Percentiles rank a stretch among this genome's conserved stretches.
Evolutionary conservation across 2,329 filamentous ascomycete species (phyloP).

Genomic region (Apiospora aurea): DNA sequence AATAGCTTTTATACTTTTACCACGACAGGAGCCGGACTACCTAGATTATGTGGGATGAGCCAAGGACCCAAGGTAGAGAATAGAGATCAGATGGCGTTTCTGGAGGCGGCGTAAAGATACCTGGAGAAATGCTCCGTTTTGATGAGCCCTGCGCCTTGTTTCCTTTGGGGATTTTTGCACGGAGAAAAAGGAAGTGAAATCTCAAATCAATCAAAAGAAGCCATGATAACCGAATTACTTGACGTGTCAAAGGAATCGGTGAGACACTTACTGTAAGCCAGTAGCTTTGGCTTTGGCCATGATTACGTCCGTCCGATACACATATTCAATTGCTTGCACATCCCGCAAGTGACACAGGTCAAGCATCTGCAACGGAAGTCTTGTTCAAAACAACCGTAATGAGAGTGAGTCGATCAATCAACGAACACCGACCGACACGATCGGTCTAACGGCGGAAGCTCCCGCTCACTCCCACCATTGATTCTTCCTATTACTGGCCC

Average conservation of each 20-base stretch:
- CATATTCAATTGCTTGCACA: not conserved
- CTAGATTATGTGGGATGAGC: not conserved
- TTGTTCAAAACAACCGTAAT: not conserved
- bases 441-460: constrained; percentile 6
- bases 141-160: not conserved
- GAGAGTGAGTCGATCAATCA: not conserved
- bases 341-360: no score
- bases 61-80: constrained; percentile 11
- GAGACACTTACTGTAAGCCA: not conserved
- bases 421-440: not conserved
- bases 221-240: not conserved
- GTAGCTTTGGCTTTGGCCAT: not conserved
- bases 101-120: constrained; percentile 12
- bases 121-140: not conserved
- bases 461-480: not conserved
- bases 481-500: not conserved
- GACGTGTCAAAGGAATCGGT: not conserved
- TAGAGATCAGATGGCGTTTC: constrained; percentile 12
- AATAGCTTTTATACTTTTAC: constrained; percentile 15
- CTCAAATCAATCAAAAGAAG: not conserved
- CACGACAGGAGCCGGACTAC: not conserved
- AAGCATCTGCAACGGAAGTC: not conserved
- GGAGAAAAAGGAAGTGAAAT: not conserved
- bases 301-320: not conserved
- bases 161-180: not conserved